Evolutionary conservation across 495 filamentous ascomycete species (phyloP).

Genomic region (Talaromyces stipitatus): DNA sequence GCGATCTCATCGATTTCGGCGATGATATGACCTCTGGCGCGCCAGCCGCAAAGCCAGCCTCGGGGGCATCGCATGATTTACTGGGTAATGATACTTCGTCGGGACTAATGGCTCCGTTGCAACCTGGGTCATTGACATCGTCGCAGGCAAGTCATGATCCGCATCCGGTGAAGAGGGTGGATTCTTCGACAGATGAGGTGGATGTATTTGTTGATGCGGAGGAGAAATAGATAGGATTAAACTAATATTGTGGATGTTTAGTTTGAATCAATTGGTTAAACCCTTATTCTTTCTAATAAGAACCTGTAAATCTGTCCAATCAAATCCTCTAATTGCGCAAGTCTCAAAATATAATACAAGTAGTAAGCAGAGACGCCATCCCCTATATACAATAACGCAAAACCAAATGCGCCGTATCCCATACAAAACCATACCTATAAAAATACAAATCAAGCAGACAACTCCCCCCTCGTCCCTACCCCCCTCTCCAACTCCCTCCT

Average conservation of each 20-base stretch:
- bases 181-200: constrained; percentile 39
- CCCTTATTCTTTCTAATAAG: neutral
- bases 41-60: constrained; percentile 4
- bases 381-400: too few relatives aligned
- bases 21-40: constrained; percentile 8
- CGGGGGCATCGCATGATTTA: constrained; percentile 1
- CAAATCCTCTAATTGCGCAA: neutral
- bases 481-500: constrained; percentile 36
- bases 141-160: neutral
- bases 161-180: constrained; percentile 31
- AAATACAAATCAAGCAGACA: constrained; percentile 21
- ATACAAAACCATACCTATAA: neutral
- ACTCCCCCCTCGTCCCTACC: constrained; percentile 31
- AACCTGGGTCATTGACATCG: too few relatives aligned
- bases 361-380: too few relatives aligned
- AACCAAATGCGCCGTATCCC: neutral
- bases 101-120: constrained; percentile 2
- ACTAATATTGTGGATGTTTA: neutral
- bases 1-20: constrained; percentile 32
- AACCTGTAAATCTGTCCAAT: neutral
- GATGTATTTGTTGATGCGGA: constrained; percentile 57
- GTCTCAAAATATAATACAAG: neutral
- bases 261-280: constrained; percentile 2
- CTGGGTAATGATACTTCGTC: neutral
- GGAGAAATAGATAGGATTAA: constrained; percentile 13